These are phyloP conservation scores for Auricularia auricula-judae DNA, from an alignment of 768 basidiomycete genomes.

Conservation along the genomic window DNA sequence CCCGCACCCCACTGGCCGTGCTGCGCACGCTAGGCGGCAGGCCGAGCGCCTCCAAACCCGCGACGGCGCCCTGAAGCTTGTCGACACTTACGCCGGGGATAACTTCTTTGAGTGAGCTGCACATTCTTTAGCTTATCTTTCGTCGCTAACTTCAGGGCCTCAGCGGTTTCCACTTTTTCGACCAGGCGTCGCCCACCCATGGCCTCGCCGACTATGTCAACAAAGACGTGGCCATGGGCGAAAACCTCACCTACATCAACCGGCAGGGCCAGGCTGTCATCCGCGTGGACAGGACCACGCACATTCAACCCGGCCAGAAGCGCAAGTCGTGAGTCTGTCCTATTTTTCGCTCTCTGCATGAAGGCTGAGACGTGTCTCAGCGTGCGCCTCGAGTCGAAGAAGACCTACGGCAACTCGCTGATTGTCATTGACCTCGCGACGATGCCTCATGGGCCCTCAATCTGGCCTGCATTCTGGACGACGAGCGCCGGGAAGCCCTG, in stretches of 20 bases:
- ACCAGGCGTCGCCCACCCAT: slow-evolving; percentile 10
- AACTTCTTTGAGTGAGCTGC: slow-evolving; percentile 9
- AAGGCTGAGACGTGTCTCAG: neutral
- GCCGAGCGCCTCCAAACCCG: neutral
- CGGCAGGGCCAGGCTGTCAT: slow-evolving; percentile 4
- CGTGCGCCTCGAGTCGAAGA: slow-evolving; percentile 9
- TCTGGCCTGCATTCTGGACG: slow-evolving; percentile 13
- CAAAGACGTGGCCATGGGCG: slow-evolving; percentile 2
- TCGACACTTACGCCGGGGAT: slow-evolving; percentile 1
- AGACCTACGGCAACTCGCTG: slow-evolving; percentile 8
- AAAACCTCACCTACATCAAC: slow-evolving; percentile 9
- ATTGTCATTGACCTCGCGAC: slow-evolving; percentile 11
- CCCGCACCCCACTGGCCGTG: neutral
- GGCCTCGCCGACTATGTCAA: slow-evolving; percentile 11
- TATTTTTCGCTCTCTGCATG: neutral
- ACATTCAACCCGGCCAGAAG: slow-evolving; percentile 2
- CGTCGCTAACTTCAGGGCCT: neutral
- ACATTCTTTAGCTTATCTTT: neutral
- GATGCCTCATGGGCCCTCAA: slow-evolving; percentile 11
- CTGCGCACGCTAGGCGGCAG: neutral
- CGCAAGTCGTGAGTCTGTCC: slow-evolving; percentile 2
- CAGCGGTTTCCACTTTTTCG: neutral
- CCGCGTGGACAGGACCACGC: slow-evolving; percentile 8
- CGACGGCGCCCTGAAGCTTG: neutral
- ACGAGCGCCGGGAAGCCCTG: slow-evolving; percentile 21